Evolutionary conservation across 202 grass and related monocot genomes (phyloP).

Genomic region (Schoenoplectus tabernaemontani): DNA sequence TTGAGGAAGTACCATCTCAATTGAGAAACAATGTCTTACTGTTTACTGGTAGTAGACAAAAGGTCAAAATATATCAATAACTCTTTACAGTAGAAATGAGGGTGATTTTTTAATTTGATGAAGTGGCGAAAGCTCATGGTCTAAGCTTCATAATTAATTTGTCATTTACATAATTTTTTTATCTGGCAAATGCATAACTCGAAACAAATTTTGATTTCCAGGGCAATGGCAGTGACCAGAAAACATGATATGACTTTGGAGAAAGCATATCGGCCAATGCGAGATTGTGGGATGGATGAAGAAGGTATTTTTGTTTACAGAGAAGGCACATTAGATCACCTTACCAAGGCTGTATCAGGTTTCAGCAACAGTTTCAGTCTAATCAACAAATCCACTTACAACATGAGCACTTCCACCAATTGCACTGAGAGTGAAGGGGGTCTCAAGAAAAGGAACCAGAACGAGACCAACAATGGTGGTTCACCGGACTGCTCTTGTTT

Average conservation of each 20-base stretch:
- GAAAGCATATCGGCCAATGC: conserved; percentile 68
- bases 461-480: conserved; percentile 9
- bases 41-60: not conserved
- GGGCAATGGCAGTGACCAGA: conserved; percentile 66
- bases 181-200: not conserved
- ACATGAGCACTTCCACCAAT: conserved; percentile 36
- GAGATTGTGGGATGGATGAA: conserved; percentile 53
- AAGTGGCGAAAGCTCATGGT: not conserved
- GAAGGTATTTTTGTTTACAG: conserved; percentile 78
- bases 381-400: conserved; percentile 18
- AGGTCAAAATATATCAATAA: not conserved
- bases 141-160: not conserved
- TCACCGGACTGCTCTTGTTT: conserved; percentile 15
- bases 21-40: not conserved
- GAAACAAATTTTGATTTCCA: conserved; percentile 20
- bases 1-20: not conserved
- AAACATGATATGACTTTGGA: conserved; percentile 58
- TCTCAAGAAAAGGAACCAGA: conserved; percentile 49
- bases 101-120: not conserved
- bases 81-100: not conserved
- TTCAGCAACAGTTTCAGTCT: conserved; percentile 20
- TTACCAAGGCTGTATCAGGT: conserved; percentile 38
- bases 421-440: conserved; percentile 29
- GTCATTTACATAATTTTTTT: not conserved
- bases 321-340: conserved; percentile 62